Base-by-base conservation (phyloP, 2,329 filamentous ascomycete genomes). In the Exophiala oligosperma region DNA sequence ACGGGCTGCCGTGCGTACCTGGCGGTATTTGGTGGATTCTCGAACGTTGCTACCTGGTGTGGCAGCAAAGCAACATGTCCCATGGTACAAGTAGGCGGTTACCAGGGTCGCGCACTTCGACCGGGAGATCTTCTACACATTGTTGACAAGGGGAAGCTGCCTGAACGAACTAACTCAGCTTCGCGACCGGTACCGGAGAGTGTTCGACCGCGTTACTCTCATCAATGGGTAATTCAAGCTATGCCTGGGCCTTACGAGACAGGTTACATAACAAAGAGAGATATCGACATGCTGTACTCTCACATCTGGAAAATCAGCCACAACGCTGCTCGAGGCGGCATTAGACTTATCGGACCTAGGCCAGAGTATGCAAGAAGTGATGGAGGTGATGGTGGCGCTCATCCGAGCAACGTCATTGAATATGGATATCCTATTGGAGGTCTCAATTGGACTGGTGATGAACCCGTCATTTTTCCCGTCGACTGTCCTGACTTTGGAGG, bases 351-450 rank as follows among this genome's bases (percentile, higher is more conserved):
- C 1, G 84, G 84, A 0, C 83, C 84, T 0, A 75, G 78, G 0
- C 82, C 82, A 0, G 76, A 79, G 59, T 88, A 81, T 79, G 81
- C 82, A 8, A 74, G 85, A 6, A 69, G 76, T 28, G 78, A 84
- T 60, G 85, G 85, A 6, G 85, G 84, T 0, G 84, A 85, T 57
- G 85, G 83, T 4, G 85, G 85, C 6, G 77, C 80, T 1, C 85
- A 88, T 68, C 85, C 85, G 0, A 79, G 76, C 37, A 85, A 85
- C 57, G 63, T 82, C 9, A 75, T 82, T 14, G 81, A 83, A 57
- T 84, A 85, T 61, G 82, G 83, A 2, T 87, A 85, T 66, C 79
- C 81, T 1, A 68, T 82, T 1, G 83, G 83, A 0, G 77, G 78
- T 0, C 64, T 86, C 24, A 85, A 84, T 61, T 86, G 79, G 77